Conservation (phyloP, 352 stramenopile species). For the Phytopythium vexans region DNA sequence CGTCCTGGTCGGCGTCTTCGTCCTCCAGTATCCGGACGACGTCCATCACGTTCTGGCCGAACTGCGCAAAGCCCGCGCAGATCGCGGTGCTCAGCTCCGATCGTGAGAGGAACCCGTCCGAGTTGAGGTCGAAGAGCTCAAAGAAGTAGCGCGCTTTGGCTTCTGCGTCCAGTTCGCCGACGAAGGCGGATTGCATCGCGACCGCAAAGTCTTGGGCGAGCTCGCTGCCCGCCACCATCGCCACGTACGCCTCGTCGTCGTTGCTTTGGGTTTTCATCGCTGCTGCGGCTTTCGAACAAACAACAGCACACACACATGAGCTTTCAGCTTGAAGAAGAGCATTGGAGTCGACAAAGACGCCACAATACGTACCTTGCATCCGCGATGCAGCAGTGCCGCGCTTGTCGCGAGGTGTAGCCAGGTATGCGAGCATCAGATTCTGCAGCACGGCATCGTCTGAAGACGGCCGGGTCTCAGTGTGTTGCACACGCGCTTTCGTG, state of each 20-base stretch:
- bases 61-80: slow-evolving; percentile 37
- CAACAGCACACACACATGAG: background rate
- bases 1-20: slow-evolving; percentile 36
- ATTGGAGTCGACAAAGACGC: too few relatives aligned
- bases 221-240: slow-evolving; percentile 15
- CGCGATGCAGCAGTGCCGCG: background rate
- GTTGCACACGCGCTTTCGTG: background rate
- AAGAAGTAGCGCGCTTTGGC: slow-evolving; percentile 40
- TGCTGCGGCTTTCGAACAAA: background rate
- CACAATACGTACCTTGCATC: too few relatives aligned
- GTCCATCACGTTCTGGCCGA: slow-evolving; percentile 31
- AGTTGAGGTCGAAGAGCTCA: slow-evolving; percentile 29
- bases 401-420: slow-evolving; percentile 9
- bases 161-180: slow-evolving; percentile 18
- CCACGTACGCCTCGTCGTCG: background rate
- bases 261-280: background rate
- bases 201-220: slow-evolving; percentile 30
- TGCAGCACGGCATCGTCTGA: slow-evolving; percentile 19
- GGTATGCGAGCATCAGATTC: slow-evolving; percentile 23
- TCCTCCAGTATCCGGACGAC: slow-evolving; percentile 35
- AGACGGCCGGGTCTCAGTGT: background rate
- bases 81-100: slow-evolving; percentile 29
- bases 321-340: background rate
- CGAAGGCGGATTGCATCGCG: slow-evolving; percentile 18
- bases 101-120: slow-evolving; percentile 26